These are phyloP conservation scores for Symbiotaphrina buchneri DNA, from an alignment of 495 filamentous ascomycete species.

Conservation along the genomic window DNA sequence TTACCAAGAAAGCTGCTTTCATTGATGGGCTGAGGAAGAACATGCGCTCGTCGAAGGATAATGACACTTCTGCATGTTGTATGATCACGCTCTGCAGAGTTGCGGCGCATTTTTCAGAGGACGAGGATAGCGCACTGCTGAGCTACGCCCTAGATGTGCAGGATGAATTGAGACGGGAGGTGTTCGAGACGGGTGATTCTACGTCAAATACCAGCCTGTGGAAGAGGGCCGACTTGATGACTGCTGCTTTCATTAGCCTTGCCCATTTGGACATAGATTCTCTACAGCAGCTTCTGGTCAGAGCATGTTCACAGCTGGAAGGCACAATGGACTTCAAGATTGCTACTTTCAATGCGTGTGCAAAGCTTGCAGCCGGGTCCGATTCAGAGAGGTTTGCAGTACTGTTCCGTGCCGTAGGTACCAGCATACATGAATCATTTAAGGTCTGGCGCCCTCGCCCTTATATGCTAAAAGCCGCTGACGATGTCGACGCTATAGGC, in stretches of 20 bases:
- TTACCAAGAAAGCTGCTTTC: constrained; percentile 37
- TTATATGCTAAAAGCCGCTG: too few species aligned
- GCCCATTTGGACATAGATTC: constrained; percentile 31
- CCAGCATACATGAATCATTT: constrained; percentile 2
- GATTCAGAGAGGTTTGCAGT: constrained; percentile 23
- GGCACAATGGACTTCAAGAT: constrained; percentile 31
- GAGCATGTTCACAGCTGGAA: constrained; percentile 27
- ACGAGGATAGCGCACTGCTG: constrained; percentile 34
- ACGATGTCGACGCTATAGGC: not conserved
- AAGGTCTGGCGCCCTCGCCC: constrained; percentile 1
- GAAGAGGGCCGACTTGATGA: constrained; percentile 30
- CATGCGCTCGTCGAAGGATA: constrained; percentile 21
- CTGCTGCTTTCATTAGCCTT: constrained; percentile 39
- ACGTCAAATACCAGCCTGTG: too few species aligned
- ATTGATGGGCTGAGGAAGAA: constrained; percentile 34
- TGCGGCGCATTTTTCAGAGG: constrained; percentile 30
- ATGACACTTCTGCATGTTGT: constrained; percentile 37
- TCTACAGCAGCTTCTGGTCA: constrained; percentile 26
- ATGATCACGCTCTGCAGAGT: constrained; percentile 32
- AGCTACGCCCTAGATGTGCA: constrained; percentile 43
- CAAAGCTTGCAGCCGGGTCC: constrained; percentile 26
- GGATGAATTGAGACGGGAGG: constrained; percentile 37
- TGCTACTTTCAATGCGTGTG: constrained; percentile 30
- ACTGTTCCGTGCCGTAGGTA: constrained; percentile 15
- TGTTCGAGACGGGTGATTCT: constrained; percentile 24